Base-by-base conservation (phyloP, 257 asterid genomes). In the Craterostigma plantagineum region DNA sequence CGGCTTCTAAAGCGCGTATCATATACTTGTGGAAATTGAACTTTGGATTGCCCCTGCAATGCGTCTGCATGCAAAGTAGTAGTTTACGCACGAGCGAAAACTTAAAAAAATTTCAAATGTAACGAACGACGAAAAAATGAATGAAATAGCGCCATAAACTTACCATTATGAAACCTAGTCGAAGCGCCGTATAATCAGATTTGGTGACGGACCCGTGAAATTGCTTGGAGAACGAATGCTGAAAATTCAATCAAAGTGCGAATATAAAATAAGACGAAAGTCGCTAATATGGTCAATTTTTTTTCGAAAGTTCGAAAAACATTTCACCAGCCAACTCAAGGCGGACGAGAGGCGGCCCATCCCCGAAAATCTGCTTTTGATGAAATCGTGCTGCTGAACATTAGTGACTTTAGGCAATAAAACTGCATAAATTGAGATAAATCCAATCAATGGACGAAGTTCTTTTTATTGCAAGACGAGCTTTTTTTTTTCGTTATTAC, bases 291-390 rank as follows among this genome's bases (percentile, higher is more conserved):
- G 12, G 18, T 23, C n/a, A 11, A 16, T 23, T 23, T 23, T 23
- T 53, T 77, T n/a, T n/a, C n/a, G n/a, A n/a, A n/a, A n/a, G n/a
- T n/a, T n/a, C n/a, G n/a, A n/a, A n/a, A n/a, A n/a, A n/a, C n/a
- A n/a, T n/a, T n/a, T 60, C 66, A 77, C 84, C 74, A 63, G 12
- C 92, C 85, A 74, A 38, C 75, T 38, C 42, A 66, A 71, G 47
- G 71, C 6, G 30, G 30, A 11, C 8, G 77, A 11, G 5, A 55
- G 8, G 7, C 47, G 64, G 27, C 69, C 61, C 18, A 61, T 35
- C 13, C 85, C 85, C 9, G 58, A 61, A 55, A 68, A 57, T 34
- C 75, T 52, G 39, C 51, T 53, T 64, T 51, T 63, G 51, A 78
- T 46, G 51, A 74, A 78, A 49, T 57, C 78, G 43, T 78, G 70